Evolutionary conservation across 179 eudicot species (phyloP).

Genomic region (Vitellaria paradoxa): DNA sequence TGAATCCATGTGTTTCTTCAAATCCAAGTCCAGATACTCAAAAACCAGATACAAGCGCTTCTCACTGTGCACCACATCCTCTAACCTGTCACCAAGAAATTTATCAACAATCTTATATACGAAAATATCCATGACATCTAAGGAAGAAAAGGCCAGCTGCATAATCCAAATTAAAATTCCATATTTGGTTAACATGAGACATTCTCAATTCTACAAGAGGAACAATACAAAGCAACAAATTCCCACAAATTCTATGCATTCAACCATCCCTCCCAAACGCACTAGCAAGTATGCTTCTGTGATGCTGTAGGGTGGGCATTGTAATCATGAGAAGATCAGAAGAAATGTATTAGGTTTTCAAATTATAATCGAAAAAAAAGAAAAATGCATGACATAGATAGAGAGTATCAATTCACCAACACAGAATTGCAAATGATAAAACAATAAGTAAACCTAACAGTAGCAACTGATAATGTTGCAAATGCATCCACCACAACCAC

Average conservation of each 20-base stretch:
- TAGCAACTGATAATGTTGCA: too few species aligned
- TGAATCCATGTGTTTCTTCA: slow-evolving; percentile 99
- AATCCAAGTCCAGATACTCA: slow-evolving; percentile 94
- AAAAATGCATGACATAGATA: too few species aligned
- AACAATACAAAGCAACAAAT: background rate
- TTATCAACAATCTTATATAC: background rate
- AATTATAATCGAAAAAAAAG: too few species aligned
- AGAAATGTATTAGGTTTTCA: too few species aligned
- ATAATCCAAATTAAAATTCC: background rate
- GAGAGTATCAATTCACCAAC: too few species aligned
- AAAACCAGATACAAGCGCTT: slow-evolving; percentile 91
- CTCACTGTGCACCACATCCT: slow-evolving; percentile 98
- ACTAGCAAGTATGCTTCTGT: background rate
- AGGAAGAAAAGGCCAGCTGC: background rate
- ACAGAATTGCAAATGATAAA: too few species aligned
- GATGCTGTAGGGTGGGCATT: too few species aligned
- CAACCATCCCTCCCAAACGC: background rate
- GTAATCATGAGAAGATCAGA: too few species aligned
- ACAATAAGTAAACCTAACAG: too few species aligned
- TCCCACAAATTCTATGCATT: background rate
- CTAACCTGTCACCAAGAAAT: slow-evolving; percentile 52
- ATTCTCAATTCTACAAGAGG: background rate
- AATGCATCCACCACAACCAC: too few species aligned
- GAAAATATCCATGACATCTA: background rate
- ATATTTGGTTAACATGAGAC: background rate